Conservation (phyloP, 306 rosid species). For the Vachellia pachyceras region DNA sequence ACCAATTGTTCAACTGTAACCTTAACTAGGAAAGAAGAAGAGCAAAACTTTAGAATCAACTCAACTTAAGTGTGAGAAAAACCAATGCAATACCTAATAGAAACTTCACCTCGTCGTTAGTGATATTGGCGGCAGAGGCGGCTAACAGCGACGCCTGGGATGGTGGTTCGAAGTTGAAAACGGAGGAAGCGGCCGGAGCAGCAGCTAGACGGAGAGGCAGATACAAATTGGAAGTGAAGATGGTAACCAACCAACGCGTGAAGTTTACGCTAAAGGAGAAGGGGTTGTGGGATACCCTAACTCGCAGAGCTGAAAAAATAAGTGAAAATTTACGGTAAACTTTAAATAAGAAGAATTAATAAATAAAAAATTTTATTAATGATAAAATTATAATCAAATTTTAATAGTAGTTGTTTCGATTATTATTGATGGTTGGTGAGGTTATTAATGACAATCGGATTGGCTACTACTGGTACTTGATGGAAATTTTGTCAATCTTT, state of each 20-base stretch:
- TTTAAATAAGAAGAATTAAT: too few species aligned
- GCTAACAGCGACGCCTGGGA: neutral
- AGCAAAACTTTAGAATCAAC: neutral
- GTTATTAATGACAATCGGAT: too few species aligned
- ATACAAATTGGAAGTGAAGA: neutral
- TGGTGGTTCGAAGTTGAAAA: neutral
- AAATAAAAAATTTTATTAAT: too few species aligned
- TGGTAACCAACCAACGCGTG: neutral
- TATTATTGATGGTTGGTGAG: too few species aligned
- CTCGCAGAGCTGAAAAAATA: neutral
- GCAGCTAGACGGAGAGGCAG: neutral
- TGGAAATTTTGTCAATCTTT: too few species aligned
- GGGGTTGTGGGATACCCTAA: neutral
- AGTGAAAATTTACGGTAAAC: too few species aligned
- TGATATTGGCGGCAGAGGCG: neutral
- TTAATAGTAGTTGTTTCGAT: too few species aligned
- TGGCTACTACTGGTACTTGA: too few species aligned
- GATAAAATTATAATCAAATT: too few species aligned
- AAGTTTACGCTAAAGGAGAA: neutral
- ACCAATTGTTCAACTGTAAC: neutral
- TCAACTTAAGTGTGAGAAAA: neutral
- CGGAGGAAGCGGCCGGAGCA: neutral
- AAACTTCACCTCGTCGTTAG: constrained; percentile 2
- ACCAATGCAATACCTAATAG: constrained; percentile 8
- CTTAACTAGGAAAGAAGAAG: neutral